These are phyloP conservation scores for Telfairia occidentalis DNA, from an alignment of 331 rosid species.

Conservation along the genomic window DNA sequence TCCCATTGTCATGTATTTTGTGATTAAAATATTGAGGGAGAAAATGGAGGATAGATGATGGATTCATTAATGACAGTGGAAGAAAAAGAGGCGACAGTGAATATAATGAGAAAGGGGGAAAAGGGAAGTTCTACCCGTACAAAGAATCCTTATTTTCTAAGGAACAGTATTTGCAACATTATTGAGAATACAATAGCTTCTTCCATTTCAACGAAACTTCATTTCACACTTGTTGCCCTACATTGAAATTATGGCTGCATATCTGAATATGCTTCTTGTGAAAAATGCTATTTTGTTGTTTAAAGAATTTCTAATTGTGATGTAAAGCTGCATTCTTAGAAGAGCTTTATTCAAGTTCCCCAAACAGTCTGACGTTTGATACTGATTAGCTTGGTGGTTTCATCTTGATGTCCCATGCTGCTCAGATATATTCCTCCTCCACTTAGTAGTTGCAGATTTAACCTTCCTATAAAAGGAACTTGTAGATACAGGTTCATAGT, in stretches of 20 bases:
- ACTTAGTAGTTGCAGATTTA: background rate
- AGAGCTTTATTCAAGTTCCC: background rate
- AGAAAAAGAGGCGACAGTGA: background rate
- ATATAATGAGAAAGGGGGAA: background rate
- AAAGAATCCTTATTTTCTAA: background rate
- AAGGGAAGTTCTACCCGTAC: too few relatives aligned
- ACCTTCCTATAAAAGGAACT: background rate
- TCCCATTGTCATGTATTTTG: background rate
- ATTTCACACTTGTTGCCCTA: background rate
- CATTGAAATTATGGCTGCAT: background rate
- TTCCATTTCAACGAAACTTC: background rate
- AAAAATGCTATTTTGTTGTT: background rate
- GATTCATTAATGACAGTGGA: background rate
- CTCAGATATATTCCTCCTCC: background rate
- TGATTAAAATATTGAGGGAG: background rate
- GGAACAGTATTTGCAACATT: background rate
- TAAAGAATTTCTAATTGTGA: background rate
- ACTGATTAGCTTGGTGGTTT: background rate
- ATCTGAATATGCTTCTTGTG: background rate
- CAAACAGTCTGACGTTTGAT: background rate
- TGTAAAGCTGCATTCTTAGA: background rate
- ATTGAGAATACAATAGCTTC: background rate
- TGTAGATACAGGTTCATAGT: slow-evolving; percentile 29
- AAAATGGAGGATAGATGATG: background rate
- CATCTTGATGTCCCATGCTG: slow-evolving; percentile 1